These are phyloP conservation scores for Hebeloma cylindrosporum DNA, from an alignment of 768 basidiomycete genomes.

Conservation along the genomic window DNA sequence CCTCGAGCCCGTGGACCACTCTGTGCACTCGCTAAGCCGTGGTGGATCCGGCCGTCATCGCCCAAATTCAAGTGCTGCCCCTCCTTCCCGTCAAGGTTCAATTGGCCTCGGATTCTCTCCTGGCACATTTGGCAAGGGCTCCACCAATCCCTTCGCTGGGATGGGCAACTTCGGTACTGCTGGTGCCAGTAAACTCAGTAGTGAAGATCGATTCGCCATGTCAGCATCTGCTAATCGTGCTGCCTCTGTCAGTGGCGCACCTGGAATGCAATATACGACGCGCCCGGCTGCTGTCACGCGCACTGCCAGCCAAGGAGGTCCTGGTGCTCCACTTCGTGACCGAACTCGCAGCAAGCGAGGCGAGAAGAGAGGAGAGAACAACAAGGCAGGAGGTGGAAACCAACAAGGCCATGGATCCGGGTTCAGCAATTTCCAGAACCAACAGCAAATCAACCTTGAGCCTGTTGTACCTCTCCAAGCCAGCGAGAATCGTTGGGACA, in stretches of 20 bases:
- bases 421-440: constrained; percentile 31
- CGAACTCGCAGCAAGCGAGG: constrained; percentile 84
- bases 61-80: constrained; percentile 40
- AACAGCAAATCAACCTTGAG: constrained; percentile 45
- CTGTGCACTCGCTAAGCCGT: constrained; percentile 50
- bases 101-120: constrained; percentile 39
- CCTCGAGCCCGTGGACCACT: constrained; percentile 72
- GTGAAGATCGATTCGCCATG: constrained; percentile 66
- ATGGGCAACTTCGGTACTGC: constrained; percentile 71
- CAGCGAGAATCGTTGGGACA: constrained; percentile 84
- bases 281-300: constrained; percentile 65
- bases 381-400: constrained; percentile 36
- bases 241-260: constrained; percentile 53
- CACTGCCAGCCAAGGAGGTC: constrained; percentile 64
- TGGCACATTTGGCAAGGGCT: constrained; percentile 49
- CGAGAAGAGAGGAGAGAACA: constrained; percentile 64
- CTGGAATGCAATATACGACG: constrained; percentile 48
- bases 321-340: constrained; percentile 50
- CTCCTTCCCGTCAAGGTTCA: constrained; percentile 46
- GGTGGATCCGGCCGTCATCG: constrained; percentile 66
- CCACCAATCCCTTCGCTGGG: constrained; percentile 41
- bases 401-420: constrained; percentile 39
- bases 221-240: constrained; percentile 46
- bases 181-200: constrained; percentile 54
- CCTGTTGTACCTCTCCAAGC: constrained; percentile 75